A percentile compares a stretch with the other conserved stretches of the same genome.
phyloP scores from a whole-genome alignment of 306 rosid species.

The Vicia sativa region DNA sequence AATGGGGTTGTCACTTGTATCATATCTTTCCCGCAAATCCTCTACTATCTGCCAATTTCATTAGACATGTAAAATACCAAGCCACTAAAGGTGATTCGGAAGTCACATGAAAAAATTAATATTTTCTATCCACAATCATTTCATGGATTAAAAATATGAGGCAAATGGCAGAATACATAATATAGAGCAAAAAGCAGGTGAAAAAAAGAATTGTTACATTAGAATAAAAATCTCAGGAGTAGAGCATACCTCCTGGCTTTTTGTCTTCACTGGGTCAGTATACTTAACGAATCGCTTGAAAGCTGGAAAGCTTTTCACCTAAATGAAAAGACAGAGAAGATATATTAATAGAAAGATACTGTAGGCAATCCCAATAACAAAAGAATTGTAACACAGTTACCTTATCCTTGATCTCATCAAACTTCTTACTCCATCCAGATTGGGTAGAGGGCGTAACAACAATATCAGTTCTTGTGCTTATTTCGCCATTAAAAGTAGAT shows the following conservation, averaged over 20 bases:
- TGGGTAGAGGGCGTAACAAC: slow-evolving; percentile 65
- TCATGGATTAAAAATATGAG: slow-evolving; percentile 11
- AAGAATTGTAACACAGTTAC: slow-evolving; percentile 40
- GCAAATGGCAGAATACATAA: slow-evolving; percentile 27
- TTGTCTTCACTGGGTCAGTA: slow-evolving; percentile 77
- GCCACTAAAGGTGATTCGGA: slow-evolving; percentile 19
- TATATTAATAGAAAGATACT: slow-evolving; percentile 21
- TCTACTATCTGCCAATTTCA: slow-evolving; percentile 76
- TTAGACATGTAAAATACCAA: slow-evolving; percentile 35
- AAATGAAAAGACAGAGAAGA: slow-evolving; percentile 29
- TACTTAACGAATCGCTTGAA: slow-evolving; percentile 57
- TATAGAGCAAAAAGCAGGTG: slow-evolving; percentile 11
- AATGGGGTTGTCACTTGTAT: slow-evolving; percentile 74
- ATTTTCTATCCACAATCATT: background rate
- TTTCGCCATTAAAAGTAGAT: slow-evolving; percentile 56
- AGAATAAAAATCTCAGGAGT: slow-evolving; percentile 27
- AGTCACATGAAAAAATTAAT: background rate
- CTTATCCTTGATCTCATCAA: slow-evolving; percentile 79
- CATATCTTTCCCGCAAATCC: slow-evolving; percentile 77
- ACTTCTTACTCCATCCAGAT: slow-evolving; percentile 74
- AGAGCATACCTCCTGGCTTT: slow-evolving; percentile 77
- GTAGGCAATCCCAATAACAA: slow-evolving; percentile 7
- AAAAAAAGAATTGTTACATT: background rate
- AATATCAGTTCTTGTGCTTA: slow-evolving; percentile 71
- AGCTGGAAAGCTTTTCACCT: slow-evolving; percentile 68